Percentiles rank a stretch among this genome's conserved stretches.
phyloP scores from a whole-genome alignment of 2,329 filamentous ascomycete genomes.

The Alternaria novae-zelandiae region DNA sequence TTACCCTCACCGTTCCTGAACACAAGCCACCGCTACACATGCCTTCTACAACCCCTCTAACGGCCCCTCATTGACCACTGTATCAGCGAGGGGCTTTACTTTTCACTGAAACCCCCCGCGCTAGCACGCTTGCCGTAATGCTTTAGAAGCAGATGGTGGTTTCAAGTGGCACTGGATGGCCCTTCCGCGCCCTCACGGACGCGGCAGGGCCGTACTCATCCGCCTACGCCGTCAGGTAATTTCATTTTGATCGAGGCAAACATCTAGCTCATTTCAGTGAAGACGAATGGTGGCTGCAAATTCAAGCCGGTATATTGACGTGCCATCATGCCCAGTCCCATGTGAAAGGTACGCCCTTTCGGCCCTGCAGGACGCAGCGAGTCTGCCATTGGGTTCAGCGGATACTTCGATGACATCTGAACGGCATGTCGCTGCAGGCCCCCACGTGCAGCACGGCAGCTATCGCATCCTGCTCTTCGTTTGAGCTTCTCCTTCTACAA shows the following conservation, averaged over 20 bases:
- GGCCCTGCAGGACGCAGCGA: background rate
- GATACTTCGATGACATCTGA: background rate
- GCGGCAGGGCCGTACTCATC: slow-evolving; percentile 33
- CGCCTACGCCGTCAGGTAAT: slow-evolving; percentile 32
- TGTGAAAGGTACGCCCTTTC: slow-evolving; percentile 1
- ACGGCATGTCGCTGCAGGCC: slow-evolving; percentile 3
- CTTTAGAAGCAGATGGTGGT: slow-evolving; percentile 44
- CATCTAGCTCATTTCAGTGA: slow-evolving; percentile 1
- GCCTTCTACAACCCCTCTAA: slow-evolving; percentile 2
- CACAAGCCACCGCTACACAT: slow-evolving; percentile 8
- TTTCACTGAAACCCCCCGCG: slow-evolving; percentile 38
- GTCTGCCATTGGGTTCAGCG: background rate
- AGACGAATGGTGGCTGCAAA: background rate
- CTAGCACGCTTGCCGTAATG: slow-evolving; percentile 42
- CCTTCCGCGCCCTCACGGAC: slow-evolving; percentile 26
- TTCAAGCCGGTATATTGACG: slow-evolving; percentile 1
- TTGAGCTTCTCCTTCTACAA: background rate
- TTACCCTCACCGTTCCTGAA: slow-evolving; percentile 25
- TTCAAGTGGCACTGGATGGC: slow-evolving; percentile 34
- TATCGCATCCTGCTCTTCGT: slow-evolving; percentile 1
- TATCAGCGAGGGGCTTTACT: slow-evolving; percentile 26
- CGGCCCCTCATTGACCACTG: slow-evolving; percentile 15
- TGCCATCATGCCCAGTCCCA: background rate
- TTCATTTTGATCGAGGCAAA: slow-evolving; percentile 9
- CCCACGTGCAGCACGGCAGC: slow-evolving; percentile 13